Base-by-base conservation (phyloP, 2,329 filamentous ascomycete species). In the Tolypocladium tropicale region DNA sequence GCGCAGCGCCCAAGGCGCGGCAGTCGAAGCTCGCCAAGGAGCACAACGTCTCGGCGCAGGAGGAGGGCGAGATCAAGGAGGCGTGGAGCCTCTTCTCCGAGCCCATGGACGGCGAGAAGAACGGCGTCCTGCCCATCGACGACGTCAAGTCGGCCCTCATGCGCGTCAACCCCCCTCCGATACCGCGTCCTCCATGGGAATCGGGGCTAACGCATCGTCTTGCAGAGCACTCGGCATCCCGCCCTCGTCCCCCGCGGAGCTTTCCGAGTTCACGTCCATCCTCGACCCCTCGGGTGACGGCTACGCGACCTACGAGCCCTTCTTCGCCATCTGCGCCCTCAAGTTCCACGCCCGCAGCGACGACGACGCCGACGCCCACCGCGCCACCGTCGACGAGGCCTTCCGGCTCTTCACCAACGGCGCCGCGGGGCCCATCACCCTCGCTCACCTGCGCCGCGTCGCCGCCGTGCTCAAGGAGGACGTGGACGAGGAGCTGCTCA, bases 21-120 rank as follows among this genome's bases (percentile, higher is more conserved):
- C 84, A 84, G 66, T 95, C 92, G 57, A 95, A 91, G 71, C 89
- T 96, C 64, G 93, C 93, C 33, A 93, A 92, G 74, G 90, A 96
- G 68, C 85, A 96, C 79, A 86, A 91, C 70, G 84, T 97, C 67
- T 86, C 84, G 16, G 87, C 85, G 43, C 83, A 87, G 61, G 88
- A 96, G 73, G 93, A 97, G 74, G 80, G 82, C 63, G 91, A 96
- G 74, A 96, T 99, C 67, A 85, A 84, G 65, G 92, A 96, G 71
- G 92, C 92, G 16, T 97, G 94, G 71, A 78, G 82, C 25, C 80
- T 97, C 9, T 99, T 97, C 70, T 76, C 85, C 1, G 80, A 87
- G 62, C 83, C 85, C 37, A 83, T 83, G 70, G 79, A 84, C 23
- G 83, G 86, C 53, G 86, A 92, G 64, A 89, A 90, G 66, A 76